Evolutionary conservation across 345 rosid genomes (phyloP), one percentile per base, ranked within the genome.

Genomic region (Ailanthus altissimus): DNA sequence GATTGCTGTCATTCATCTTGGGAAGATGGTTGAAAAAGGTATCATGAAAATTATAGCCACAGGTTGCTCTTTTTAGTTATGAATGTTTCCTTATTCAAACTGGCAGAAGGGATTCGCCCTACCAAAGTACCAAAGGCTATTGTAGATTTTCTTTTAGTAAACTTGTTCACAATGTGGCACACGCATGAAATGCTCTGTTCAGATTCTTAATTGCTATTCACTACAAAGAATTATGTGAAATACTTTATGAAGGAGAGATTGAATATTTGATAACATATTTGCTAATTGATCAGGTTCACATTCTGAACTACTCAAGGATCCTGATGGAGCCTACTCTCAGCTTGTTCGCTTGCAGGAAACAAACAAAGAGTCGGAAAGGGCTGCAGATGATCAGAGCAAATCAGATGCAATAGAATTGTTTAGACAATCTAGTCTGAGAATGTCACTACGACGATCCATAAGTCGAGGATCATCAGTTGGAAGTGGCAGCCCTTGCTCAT

Each of bases 11-110:
- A 87, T 92, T 79, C 94, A 92, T 70, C 86, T 78, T 1, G 98
- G 98, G 43, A 91, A 89, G 76, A 79, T 91, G 82, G 94, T 90
- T 13, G 98, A 94, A 80, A 91, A 90, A 86, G 98, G 97, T 87
- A 83, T n/a, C 20, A n/a, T 79, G 76, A 3, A 13, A 21, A 49
- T 50, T 15, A 2, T 65, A 26, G 38, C 38, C 43, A 57, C 64
- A 8, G 2, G 21, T 23, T 9, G 47, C 25, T 67, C 11, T 8
- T 47, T 54, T 67, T 61, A 23, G 36, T 38, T 51, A 32, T 32
- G 38, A 32, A 32, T 32, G 38, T 32, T 3, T 1, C 38, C 38
- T n/a, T n/a, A n/a, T n/a, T n/a, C n/a, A n/a, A n/a, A n/a, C n/a
- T n/a, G n/a, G n/a, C n/a, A n/a, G n/a, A n/a, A n/a, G n/a, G n/a